Base-by-base conservation (phyloP, 2,329 filamentous ascomycete species). In the Calonectria naviculata region DNA sequence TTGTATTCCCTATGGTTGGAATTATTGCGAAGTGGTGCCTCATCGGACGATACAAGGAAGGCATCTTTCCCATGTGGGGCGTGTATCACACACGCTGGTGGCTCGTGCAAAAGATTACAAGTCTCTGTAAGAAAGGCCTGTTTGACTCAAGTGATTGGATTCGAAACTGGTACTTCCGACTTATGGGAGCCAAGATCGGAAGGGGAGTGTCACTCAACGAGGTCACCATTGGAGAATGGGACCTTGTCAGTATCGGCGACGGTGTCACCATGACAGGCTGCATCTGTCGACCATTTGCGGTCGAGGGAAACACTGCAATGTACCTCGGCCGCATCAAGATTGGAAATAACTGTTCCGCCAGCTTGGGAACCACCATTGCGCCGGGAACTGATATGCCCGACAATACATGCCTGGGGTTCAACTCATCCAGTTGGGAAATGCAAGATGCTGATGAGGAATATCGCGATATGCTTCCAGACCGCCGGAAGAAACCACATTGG, bases 31-130 rank as follows among this genome's bases (percentile, higher is more conserved):
- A 90, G 76, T 90, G 89, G 89, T 49, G 87, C 8, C 81, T 90
- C 63, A 87, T 90, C 46, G 89, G 89, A 13, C 84, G 84, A 1
- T 87, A 89, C 76, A 82, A 81, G 41, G 84, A 88, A 76, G 89
- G 89, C 0, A 77, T 89, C 3, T 90, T 87, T 74, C 88, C 89
- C 3, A 91, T 91, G 89, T 91, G 89, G 89, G 88, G 88, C 1
- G 71, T 77, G 1, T 90, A 90, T 74, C 89, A 90, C 76, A 90
- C 87, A 0, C 83, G 87, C 12, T 91, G 89, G 89, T 91, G 89
- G 89, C 74, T 90, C 65, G 85, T 86, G 1, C 86, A 90, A 76
- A 90, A 90, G 80, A 85, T 85, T 26, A 81, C 88, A 3, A 82
- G 84, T 41, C 80, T 89, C 13, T 84, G 83, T 67, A 88, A 88